phyloP scores from a whole-genome alignment of 2,329 filamentous ascomycete species.

The Grosmannia clavigera region DNA sequence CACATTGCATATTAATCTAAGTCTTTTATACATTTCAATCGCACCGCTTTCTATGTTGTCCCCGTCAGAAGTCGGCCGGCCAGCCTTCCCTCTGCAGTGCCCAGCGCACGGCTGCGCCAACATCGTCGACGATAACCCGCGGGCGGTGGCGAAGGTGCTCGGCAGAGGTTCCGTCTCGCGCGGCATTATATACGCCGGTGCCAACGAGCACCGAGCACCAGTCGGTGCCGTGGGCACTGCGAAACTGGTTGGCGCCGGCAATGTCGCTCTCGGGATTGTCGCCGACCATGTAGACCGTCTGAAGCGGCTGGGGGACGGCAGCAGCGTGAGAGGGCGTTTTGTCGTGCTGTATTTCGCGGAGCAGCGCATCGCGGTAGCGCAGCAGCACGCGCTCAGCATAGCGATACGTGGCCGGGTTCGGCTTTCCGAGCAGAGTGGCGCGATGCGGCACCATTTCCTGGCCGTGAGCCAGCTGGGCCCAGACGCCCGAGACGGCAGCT shows the following conservation, averaged over 20 bases:
- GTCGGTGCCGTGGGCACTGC: slow-evolving; percentile 44
- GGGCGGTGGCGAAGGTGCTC: slow-evolving; percentile 15
- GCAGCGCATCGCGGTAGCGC: slow-evolving; percentile 40
- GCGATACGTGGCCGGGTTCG: slow-evolving; percentile 61
- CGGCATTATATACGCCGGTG: slow-evolving; percentile 20
- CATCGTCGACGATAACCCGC: slow-evolving; percentile 16
- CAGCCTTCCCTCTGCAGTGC: slow-evolving; percentile 19
- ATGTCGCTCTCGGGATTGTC: slow-evolving; percentile 89
- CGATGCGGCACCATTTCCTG: slow-evolving; percentile 31
- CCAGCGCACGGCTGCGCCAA: slow-evolving; percentile 18
- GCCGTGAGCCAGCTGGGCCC: slow-evolving; percentile 57
- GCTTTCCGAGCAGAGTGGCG: slow-evolving; percentile 71
- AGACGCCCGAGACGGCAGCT: slow-evolving; percentile 68
- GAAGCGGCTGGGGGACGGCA: slow-evolving; percentile 30
- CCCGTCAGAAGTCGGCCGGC: slow-evolving; percentile 8
- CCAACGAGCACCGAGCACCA: slow-evolving; percentile 20
- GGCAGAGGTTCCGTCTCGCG: slow-evolving; percentile 7
- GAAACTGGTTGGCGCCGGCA: slow-evolving; percentile 67
- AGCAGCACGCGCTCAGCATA: slow-evolving; percentile 69
- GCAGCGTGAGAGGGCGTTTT: background rate
- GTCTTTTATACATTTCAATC: too few species aligned
- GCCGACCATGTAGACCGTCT: slow-evolving; percentile 85
- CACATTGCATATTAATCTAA: too few species aligned
- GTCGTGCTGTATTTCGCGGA: slow-evolving; percentile 18
- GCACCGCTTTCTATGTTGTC: background rate